Conservation (phyloP, 176 grass and related monocot genomes). For the Chrysopogon serrulatus region DNA sequence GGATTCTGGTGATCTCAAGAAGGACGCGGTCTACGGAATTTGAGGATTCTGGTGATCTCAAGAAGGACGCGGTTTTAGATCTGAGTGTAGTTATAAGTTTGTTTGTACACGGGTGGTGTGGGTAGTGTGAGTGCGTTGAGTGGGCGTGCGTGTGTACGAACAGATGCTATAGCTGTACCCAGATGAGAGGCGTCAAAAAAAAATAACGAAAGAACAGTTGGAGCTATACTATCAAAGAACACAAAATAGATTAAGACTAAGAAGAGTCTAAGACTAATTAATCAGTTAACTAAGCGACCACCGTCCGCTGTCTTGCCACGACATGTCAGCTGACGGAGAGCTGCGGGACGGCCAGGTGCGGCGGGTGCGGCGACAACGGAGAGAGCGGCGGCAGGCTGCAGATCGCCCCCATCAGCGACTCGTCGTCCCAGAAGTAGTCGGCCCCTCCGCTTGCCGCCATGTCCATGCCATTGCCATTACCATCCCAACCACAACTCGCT, state of each 20-base stretch:
- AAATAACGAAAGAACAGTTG: conserved; percentile 17
- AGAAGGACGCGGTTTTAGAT: too few relatives aligned
- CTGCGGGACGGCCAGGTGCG: conserved; percentile 27
- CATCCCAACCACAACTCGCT: background rate
- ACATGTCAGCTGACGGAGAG: conserved; percentile 33
- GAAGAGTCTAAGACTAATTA: background rate
- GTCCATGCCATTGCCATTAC: too few relatives aligned
- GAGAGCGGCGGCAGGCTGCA: conserved; percentile 42
- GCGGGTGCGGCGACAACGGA: conserved; percentile 37
- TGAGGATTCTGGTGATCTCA: too few relatives aligned
- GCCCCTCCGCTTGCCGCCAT: background rate
- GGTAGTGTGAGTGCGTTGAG: too few relatives aligned
- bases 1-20: too few relatives aligned
- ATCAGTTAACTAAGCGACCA: background rate
- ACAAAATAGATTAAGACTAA: background rate
- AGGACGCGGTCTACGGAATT: too few relatives aligned
- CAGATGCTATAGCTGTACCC: too few relatives aligned
- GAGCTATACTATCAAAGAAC: background rate
- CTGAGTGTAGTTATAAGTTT: too few relatives aligned
- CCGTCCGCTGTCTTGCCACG: background rate
- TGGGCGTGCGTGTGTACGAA: too few relatives aligned
- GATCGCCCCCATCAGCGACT: conserved; percentile 5
- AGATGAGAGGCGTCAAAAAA: too few relatives aligned
- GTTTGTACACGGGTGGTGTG: too few relatives aligned
- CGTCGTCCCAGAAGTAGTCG: conserved; percentile 30